phyloP scores from a whole-genome alignment of 768 basidiomycete genomes.

The Piloderma croceum region DNA sequence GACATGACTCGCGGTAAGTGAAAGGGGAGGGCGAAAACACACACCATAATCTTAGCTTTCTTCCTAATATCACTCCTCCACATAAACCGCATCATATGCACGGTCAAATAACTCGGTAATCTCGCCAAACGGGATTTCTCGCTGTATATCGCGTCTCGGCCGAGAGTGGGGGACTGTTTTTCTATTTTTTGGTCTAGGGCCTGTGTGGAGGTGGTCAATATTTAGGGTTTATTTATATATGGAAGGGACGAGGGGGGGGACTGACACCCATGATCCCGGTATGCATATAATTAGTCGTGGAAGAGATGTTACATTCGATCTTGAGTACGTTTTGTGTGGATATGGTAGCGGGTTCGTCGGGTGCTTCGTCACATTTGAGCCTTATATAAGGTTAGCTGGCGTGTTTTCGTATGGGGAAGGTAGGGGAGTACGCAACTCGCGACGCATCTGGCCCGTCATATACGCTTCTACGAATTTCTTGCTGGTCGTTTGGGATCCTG shows the following conservation, averaged over 20 bases:
- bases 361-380: conserved; percentile 74
- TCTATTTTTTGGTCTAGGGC: conserved; percentile 82
- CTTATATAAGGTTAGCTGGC: conserved; percentile 33
- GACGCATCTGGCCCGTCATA: conserved; percentile 70
- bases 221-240: conserved; percentile 2
- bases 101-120: conserved; percentile 76
- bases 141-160: conserved; percentile 75
- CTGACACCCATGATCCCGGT: conserved; percentile 75
- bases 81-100: conserved; percentile 95
- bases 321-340: conserved; percentile 74
- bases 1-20: background rate
- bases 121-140: conserved; percentile 78
- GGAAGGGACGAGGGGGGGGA: conserved; percentile 4
- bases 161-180: conserved; percentile 76
- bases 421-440: conserved; percentile 42
- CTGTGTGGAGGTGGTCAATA: conserved; percentile 32
- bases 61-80: conserved; percentile 88
- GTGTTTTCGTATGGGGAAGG: background rate
- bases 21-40: background rate
- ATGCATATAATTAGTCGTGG: conserved; percentile 82
- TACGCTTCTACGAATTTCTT: conserved; percentile 75
- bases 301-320: conserved; percentile 88
- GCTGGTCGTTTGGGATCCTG: conserved; percentile 22
- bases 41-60: conserved; percentile 96
- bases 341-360: conserved; percentile 66